Evolutionary conservation across 2,329 filamentous ascomycete genomes (phyloP).

Genomic region (Waltergamsia citrina): DNA sequence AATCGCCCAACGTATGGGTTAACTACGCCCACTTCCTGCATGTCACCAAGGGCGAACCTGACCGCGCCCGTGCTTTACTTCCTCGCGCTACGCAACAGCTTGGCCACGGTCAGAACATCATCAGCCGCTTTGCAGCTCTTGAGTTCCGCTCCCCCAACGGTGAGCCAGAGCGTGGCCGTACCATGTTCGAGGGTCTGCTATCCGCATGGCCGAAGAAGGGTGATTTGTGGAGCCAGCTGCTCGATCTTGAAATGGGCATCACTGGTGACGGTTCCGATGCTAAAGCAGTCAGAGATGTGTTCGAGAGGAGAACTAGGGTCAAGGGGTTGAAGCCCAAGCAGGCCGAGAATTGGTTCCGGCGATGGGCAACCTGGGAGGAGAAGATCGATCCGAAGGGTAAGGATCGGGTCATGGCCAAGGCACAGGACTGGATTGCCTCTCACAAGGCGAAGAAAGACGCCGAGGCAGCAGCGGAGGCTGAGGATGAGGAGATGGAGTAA

Average conservation of each 20-base stretch:
- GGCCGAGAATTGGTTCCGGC: conserved; percentile 81
- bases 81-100: conserved; percentile 79
- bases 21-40: conserved; percentile 95
- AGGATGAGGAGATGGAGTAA: conserved; percentile 19
- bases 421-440: conserved; percentile 57
- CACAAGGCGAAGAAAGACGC: conserved; percentile 35
- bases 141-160: conserved; percentile 82
- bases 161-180: conserved; percentile 83
- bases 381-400: conserved; percentile 56
- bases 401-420: conserved; percentile 61
- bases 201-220: conserved; percentile 79
- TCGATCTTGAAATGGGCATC: conserved; percentile 70
- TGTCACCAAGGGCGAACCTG: conserved; percentile 57
- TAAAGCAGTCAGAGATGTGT: conserved; percentile 61
- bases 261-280: conserved; percentile 39
- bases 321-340: conserved; percentile 71
- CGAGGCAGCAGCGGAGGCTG: conserved; percentile 19
- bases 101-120: conserved; percentile 58
- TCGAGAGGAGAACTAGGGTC: conserved; percentile 65
- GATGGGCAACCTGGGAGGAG: conserved; percentile 86
- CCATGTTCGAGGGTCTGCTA: conserved; percentile 84
- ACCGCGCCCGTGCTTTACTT: conserved; percentile 69
- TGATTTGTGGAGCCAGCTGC: conserved; percentile 85
- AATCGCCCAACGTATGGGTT: conserved; percentile 72
- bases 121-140: conserved; percentile 80